These are phyloP conservation scores for Sclerotinia nivalis DNA, from an alignment of 2,329 filamentous ascomycete genomes.

Conservation along the genomic window DNA sequence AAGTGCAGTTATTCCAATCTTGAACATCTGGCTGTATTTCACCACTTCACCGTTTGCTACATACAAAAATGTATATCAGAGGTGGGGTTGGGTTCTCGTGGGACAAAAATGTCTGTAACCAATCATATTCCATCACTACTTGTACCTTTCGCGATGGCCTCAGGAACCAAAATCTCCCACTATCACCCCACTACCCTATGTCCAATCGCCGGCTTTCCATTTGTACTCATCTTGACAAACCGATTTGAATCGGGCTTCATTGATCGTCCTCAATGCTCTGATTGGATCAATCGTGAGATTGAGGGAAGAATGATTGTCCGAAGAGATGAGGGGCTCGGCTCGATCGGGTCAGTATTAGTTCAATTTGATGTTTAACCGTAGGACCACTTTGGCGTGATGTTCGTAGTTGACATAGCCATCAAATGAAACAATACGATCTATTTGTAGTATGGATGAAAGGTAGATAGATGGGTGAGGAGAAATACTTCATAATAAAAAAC, in stretches of 20 bases:
- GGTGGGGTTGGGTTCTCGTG: neutral
- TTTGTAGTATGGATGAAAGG: no score
- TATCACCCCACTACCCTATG: neutral
- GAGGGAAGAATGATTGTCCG: conserved; percentile 11
- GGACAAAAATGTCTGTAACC: neutral
- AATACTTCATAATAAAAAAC: no score
- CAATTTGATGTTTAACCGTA: no score
- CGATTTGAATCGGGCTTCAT: neutral
- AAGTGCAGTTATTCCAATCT: neutral
- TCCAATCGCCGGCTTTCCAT: conserved; percentile 4
- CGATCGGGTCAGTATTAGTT: no score
- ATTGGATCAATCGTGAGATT: neutral
- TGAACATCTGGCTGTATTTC: neutral
- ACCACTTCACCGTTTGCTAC: conserved; percentile 9
- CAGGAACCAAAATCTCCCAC: neutral
- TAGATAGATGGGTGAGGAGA: no score
- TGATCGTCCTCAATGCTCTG: neutral
- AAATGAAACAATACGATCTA: no score
- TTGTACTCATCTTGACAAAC: conserved; percentile 3
- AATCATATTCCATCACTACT: neutral
- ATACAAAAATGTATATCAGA: neutral
- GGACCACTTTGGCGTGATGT: no score
- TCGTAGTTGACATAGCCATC: no score
- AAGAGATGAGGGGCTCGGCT: neutral
- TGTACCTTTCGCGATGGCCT: neutral